A percentile compares a stretch with the other conserved stretches of the same genome.
Evolutionary conservation across 176 grass and related monocot genomes (phyloP).

Genomic region (Tillandsia leiboldiana): DNA sequence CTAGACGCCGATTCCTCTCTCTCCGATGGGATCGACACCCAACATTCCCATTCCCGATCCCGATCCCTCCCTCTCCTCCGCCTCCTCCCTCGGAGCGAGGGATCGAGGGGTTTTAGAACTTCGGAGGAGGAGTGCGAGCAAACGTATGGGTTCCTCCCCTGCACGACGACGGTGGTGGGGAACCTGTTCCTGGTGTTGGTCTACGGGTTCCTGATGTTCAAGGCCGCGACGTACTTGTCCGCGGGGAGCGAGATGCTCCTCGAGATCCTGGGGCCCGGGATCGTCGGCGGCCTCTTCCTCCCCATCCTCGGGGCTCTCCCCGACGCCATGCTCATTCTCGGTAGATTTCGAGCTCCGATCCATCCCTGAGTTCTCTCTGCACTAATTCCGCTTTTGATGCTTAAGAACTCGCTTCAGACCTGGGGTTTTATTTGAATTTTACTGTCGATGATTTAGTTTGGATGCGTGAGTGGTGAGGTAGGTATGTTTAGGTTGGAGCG

Average conservation of each 20-base stretch:
- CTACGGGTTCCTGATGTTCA: conserved; percentile 92
- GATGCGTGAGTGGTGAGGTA: no score
- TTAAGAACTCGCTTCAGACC: conserved; percentile 15
- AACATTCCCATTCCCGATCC: neutral
- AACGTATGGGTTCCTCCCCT: conserved; percentile 76
- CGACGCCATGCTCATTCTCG: conserved; percentile 79
- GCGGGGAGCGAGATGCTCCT: conserved; percentile 82
- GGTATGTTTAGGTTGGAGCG: no score
- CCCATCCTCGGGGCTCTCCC: conserved; percentile 92
- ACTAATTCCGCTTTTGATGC: conserved; percentile 13
- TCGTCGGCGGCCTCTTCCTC: conserved; percentile 87
- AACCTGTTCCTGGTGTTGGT: conserved; percentile 69
- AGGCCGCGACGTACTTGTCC: conserved; percentile 77
- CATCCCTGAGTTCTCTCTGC: neutral
- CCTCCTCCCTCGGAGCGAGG: conserved; percentile 11
- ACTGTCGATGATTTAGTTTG: conserved; percentile 5
- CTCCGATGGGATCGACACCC: conserved; percentile 26
- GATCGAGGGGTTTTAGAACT: neutral
- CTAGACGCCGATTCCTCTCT: neutral
- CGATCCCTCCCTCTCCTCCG: conserved; percentile 25
- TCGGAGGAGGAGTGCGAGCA: conserved; percentile 60
- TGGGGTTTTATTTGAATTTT: conserved; percentile 9
- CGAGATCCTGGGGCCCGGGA: conserved; percentile 83
- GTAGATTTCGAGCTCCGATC: conserved; percentile 22
- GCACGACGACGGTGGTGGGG: conserved; percentile 76